phyloP scores from a whole-genome alignment of 176 grass and related monocot species.

The Dactylis glomerata region DNA sequence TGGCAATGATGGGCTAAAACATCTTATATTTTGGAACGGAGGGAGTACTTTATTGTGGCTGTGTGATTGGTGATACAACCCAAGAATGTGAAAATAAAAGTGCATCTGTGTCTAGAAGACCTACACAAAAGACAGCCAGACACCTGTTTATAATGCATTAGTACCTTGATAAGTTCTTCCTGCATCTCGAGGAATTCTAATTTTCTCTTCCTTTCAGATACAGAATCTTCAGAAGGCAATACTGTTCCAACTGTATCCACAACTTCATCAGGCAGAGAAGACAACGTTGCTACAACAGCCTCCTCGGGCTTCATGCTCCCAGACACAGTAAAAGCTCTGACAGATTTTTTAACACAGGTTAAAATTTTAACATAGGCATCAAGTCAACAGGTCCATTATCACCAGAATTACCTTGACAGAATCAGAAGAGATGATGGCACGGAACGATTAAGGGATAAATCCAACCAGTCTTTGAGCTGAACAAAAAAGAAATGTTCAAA shows the following conservation, averaged over 20 bases:
- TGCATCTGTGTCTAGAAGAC: background rate
- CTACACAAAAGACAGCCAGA: background rate
- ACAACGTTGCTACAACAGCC: slow-evolving; percentile 94
- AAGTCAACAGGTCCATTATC: background rate
- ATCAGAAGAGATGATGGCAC: slow-evolving; percentile 80
- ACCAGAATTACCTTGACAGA: slow-evolving; percentile 64
- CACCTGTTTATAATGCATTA: background rate
- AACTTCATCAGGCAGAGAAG: slow-evolving; percentile 98
- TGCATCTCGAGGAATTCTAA: slow-evolving; percentile 97
- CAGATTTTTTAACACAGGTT: slow-evolving; percentile 27
- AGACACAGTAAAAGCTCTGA: slow-evolving; percentile 88
- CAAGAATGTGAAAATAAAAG: background rate
- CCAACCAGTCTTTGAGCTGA: slow-evolving; percentile 77
- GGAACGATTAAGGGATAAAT: slow-evolving; percentile 71
- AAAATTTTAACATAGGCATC: slow-evolving; percentile 28
- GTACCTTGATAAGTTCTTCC: slow-evolving; percentile 99
- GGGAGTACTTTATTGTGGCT: background rate
- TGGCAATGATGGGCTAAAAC: no score
- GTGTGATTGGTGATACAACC: background rate
- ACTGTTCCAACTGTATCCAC: slow-evolving; percentile 92
- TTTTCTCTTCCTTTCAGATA: slow-evolving; percentile 90
- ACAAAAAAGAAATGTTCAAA: slow-evolving; percentile 21
- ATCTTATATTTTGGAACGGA: no score
- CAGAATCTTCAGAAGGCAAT: slow-evolving; percentile 92
- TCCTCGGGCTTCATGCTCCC: slow-evolving; percentile 93